Base-by-base conservation (phyloP, 768 basidiomycete species). In the Amanita polypyramis region DNA sequence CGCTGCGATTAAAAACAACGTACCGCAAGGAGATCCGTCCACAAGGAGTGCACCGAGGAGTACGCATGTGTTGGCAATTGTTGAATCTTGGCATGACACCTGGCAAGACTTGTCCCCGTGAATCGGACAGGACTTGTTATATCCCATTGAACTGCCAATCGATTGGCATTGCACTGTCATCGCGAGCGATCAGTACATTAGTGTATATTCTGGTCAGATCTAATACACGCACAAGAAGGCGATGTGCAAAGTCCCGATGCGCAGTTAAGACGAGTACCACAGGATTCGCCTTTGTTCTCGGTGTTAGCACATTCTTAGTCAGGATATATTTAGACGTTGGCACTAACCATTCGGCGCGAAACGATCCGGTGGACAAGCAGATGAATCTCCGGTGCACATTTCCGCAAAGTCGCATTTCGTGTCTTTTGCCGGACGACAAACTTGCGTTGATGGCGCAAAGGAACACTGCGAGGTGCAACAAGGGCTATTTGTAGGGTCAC, bases 1-100 rank as follows among this genome's bases (percentile, higher is more conserved):
- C 11, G 9, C 40, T 30, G 25, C 7, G 29, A 42, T 20, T 12
- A 42, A 36, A 48, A 21, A 41, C 43, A 39, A 38, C 15, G 15
- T 43, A 79, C 88, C 88, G 62, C 90, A 94, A 11, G 86, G 80
- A 25, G 85, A 88, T 19, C 90, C 91, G 60, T 90, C 84, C 46
- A 87, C 69, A 42, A 92, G 77, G 37, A 75, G 62, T 3, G 85
- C 75, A 47, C 83, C 80, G 41, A 93, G 67, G 34, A 81, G 64
- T 17, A 90, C 63, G 61, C 91, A 94, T 54, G 74, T 73, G 51
- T 77, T 74, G 11, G 74, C 45, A 11, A 62, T 61, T 12, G 52
- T 70, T 4, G 90, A 90, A 64, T 85, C 82, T 59, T 80, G 75
- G 61, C 90, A 95, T 3, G 83, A 81, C 42, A 93, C 81, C 56